phyloP scores from a whole-genome alignment of 805 yeast genomes.

The Danielia oregonensis region DNA sequence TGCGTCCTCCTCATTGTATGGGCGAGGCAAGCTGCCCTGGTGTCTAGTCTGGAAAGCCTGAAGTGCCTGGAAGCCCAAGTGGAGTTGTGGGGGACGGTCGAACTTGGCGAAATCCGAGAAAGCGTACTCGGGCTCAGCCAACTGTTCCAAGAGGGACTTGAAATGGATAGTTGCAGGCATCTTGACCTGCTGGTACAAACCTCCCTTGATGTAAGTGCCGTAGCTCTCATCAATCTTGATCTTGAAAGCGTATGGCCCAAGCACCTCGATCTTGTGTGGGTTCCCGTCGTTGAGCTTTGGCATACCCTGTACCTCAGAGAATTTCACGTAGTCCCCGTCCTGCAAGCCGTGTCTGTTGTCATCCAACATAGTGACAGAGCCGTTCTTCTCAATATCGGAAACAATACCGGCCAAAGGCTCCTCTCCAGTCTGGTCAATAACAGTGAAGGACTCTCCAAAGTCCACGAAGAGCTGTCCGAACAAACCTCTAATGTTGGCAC shows the following conservation, averaged over 20 bases:
- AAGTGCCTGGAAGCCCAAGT: conserved; percentile 87
- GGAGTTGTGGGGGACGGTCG: conserved; percentile 87
- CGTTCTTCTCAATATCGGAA: conserved; percentile 81
- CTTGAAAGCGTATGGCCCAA: conserved; percentile 93
- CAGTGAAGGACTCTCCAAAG: conserved; percentile 76
- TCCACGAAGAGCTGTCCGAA: conserved; percentile 89
- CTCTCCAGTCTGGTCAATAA: conserved; percentile 87
- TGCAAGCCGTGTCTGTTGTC: conserved; percentile 91
- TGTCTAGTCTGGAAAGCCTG: conserved; percentile 66
- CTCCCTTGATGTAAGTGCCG: conserved; percentile 77
- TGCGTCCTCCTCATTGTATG: conserved; percentile 74
- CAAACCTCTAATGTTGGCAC: conserved; percentile 81
- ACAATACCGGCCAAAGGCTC: conserved; percentile 86
- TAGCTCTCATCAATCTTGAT: conserved; percentile 51
- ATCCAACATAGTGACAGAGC: conserved; percentile 90
- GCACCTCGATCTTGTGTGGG: conserved; percentile 71
- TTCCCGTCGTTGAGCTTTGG: conserved; percentile 69
- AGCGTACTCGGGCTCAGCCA: conserved; percentile 72
- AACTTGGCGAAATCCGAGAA: conserved; percentile 91
- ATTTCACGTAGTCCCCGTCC: conserved; percentile 87
- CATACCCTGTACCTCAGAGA: conserved; percentile 81
- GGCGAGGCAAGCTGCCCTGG: conserved; percentile 67
- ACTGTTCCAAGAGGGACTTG: conserved; percentile 59
- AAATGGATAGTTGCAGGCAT: conserved; percentile 66
- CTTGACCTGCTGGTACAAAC: conserved; percentile 89